Evolutionary conservation across 1,284 basidiomycete species (phyloP), one percentile per base, ranked within the genome.

Genomic region (Mycena sp.): DNA sequence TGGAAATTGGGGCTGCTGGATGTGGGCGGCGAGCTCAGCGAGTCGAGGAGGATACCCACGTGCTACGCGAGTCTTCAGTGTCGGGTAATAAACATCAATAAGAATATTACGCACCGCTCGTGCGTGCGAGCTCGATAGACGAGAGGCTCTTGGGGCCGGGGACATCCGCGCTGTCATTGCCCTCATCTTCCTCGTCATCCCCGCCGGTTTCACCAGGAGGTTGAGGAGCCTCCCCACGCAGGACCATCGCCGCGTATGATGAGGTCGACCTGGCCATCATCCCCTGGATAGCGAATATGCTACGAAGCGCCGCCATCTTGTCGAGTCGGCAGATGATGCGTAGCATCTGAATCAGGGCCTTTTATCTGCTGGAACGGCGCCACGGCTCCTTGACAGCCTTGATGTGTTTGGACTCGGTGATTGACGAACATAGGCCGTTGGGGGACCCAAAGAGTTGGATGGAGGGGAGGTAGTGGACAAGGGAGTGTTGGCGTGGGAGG

Each of bases 391-490:
- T 58, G n/a, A 58, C 46, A 7, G 56, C 19, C 21, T n/a, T n/a
- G n/a, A n/a, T n/a, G n/a, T n/a, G n/a, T n/a, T n/a, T n/a, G n/a
- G n/a, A n/a, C n/a, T n/a, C 28, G 29, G 48, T 58, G 25, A 58
- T 48, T 2, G 45, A 58, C 11, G 46, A 37, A 35, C 56, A 58
- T 2, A 58, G 56, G 21, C 56, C 56, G 21, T 58, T 58, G 6
- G 44, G 45, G 19, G 56, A 45, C 17, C 56, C 56, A 28, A 58
- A 58, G 44, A 49, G n/a, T n/a, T n/a, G n/a, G n/a, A n/a, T n/a
- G n/a, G n/a, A n/a, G n/a, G n/a, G n/a, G n/a, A n/a, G n/a, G n/a
- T n/a, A n/a, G n/a, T n/a, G n/a, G n/a, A n/a, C n/a, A n/a, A n/a
- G n/a, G n/a, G n/a, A n/a, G n/a, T n/a, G n/a, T n/a, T n/a, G n/a